phyloP scores from a whole-genome alignment of 2,329 filamentous ascomycete species.

The Monosporascus sp. region DNA sequence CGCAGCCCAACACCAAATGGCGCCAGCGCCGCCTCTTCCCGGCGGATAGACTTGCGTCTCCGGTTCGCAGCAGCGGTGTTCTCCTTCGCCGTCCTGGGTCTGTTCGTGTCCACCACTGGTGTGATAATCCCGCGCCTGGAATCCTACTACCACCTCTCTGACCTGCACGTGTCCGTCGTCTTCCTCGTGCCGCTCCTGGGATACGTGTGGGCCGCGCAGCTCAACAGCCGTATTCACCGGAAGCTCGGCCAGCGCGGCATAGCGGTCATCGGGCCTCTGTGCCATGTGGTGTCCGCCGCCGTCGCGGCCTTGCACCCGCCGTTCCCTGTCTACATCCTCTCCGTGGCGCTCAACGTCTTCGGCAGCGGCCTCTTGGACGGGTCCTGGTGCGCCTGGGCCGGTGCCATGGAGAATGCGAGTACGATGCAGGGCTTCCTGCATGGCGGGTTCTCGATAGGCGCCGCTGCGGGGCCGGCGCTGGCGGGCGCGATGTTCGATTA shows the following conservation, averaged over 20 bases:
- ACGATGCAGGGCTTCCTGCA: slow-evolving; percentile 34
- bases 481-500: slow-evolving; percentile 25
- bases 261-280: slow-evolving; percentile 31
- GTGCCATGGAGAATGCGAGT: slow-evolving; percentile 32
- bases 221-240: slow-evolving; percentile 33
- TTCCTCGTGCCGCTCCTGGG: slow-evolving; percentile 38
- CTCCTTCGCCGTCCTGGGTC: slow-evolving; percentile 18
- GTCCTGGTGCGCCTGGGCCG: slow-evolving; percentile 40
- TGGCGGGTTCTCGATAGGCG: slow-evolving; percentile 33
- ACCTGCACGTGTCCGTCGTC: slow-evolving; percentile 37
- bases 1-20: too few relatives aligned
- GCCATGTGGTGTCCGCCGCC: slow-evolving; percentile 28
- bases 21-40: too few relatives aligned
- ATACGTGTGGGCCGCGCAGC: slow-evolving; percentile 36
- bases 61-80: slow-evolving; percentile 12
- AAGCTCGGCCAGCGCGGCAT: slow-evolving; percentile 36
- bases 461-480: slow-evolving; percentile 30
- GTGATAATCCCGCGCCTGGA: slow-evolving; percentile 31
- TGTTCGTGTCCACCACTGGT: slow-evolving; percentile 22
- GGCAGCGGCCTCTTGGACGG: slow-evolving; percentile 37
- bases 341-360: slow-evolving; percentile 26
- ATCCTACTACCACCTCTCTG: slow-evolving; percentile 33
- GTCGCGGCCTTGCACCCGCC: slow-evolving; percentile 22
- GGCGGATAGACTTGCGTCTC: neutral
- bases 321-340: slow-evolving; percentile 27